These are phyloP conservation scores for Colletotrichum musae DNA, from an alignment of 2,329 filamentous ascomycete species.

Conservation along the genomic window DNA sequence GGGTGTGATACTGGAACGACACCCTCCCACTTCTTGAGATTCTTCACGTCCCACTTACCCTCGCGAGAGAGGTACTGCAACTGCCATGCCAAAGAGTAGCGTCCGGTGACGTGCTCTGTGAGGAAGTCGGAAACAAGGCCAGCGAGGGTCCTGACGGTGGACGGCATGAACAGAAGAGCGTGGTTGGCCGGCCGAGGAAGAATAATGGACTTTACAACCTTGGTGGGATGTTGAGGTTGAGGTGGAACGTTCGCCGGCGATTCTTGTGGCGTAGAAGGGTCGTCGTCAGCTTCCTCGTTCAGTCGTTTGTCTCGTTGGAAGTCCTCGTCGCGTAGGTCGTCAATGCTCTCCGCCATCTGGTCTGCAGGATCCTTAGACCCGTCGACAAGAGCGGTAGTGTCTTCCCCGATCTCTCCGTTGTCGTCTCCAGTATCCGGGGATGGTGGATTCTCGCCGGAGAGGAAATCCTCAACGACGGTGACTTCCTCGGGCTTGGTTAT, in stretches of 20 bases:
- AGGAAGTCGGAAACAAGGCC: slow-evolving; percentile 90
- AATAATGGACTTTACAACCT: slow-evolving; percentile 76
- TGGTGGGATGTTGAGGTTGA: slow-evolving; percentile 63
- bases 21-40: slow-evolving; percentile 90
- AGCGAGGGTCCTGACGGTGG: slow-evolving; percentile 81
- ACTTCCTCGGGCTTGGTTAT: slow-evolving; percentile 82
- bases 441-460: slow-evolving; percentile 22
- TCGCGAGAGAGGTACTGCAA: slow-evolving; percentile 88
- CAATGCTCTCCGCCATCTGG: slow-evolving; percentile 54
- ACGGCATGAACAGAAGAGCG: slow-evolving; percentile 85
- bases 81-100: slow-evolving; percentile 90
- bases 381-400: slow-evolving; percentile 65
- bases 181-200: slow-evolving; percentile 86
- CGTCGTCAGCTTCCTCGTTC: slow-evolving; percentile 54
- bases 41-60: slow-evolving; percentile 99
- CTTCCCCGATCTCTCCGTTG: slow-evolving; percentile 55
- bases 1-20: slow-evolving; percentile 83
- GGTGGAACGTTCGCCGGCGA: slow-evolving; percentile 57
- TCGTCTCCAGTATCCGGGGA: slow-evolving; percentile 40
- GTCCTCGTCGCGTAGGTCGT: slow-evolving; percentile 55
- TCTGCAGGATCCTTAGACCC: slow-evolving; percentile 49
- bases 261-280: slow-evolving; percentile 64
- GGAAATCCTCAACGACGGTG: slow-evolving; percentile 70
- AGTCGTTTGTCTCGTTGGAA: slow-evolving; percentile 49
- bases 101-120: slow-evolving; percentile 78